Evolutionary conservation across 1,139 yeast species (phyloP), one percentile per base, ranked within the genome.

Genomic region (Keqinozyma sinolaborantium): DNA sequence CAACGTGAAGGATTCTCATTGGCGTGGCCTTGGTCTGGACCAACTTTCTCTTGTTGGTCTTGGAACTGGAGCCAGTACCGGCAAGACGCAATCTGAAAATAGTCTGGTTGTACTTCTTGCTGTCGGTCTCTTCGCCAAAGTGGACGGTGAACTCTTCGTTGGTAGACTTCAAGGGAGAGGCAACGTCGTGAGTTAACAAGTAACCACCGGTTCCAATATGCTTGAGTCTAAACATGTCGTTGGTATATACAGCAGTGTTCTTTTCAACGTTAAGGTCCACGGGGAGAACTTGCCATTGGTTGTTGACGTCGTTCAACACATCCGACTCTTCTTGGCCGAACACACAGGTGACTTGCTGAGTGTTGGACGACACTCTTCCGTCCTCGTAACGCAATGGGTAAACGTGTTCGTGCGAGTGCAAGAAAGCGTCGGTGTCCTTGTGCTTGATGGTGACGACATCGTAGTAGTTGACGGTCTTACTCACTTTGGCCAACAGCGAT

Each of bases 311-410:
- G 16, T 55, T 45, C 2, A 48, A 40, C 42, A 85, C 95, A 18
- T 58, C 42, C 2, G 47, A 42, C 21, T 48, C 63, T 29, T 59
- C 64, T 10, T 58, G 47, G 12, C 41, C 44, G 3, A 36, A 31
- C 34, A 78, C 77, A 44, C 87, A 86, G 5, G 97, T 88, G 20
- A 92, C 95, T 60, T 87, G 96, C 63, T 92, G 98, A 35, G 95
- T 92, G 56, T 86, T 85, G 8, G 97, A 88, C 1, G 97, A 90
- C 32, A 92, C 71, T 62, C 99, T 81, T 9, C 98, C 98, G 55
- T 92, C 97, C 34, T 87, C 97, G 55, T 92, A 92, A 54, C 97
- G 80, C 48, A 88, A 67, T 24, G 99, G 99, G 56, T 92, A 92
- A 10, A 47, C 55, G 29, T 58, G 59, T 23, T 64, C 71, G 50